phyloP scores from a whole-genome alignment of 1,284 basidiomycete species.

The Fistulina hepatica region DNA sequence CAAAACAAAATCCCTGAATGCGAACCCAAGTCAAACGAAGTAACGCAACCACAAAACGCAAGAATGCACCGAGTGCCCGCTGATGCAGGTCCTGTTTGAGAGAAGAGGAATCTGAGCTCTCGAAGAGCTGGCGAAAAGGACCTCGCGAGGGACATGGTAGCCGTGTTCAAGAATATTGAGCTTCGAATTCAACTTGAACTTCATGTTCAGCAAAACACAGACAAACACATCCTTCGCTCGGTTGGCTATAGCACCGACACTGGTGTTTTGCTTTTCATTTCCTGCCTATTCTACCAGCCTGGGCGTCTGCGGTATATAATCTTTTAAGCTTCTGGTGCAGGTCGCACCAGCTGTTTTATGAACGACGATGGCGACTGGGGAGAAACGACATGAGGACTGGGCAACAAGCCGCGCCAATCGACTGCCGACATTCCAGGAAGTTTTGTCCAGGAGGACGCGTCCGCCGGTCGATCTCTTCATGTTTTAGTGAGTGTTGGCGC shows the following conservation, averaged over 20 bases:
- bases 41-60: constrained; percentile 1
- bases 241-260: neutral
- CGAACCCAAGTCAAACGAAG: constrained; percentile 19
- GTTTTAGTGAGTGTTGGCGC: constrained; percentile 72
- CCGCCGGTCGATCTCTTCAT: constrained; percentile 97
- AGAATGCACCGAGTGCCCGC: constrained; percentile 67
- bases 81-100: constrained; percentile 70
- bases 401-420: constrained; percentile 54
- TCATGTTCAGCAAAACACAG: neutral
- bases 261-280: neutral
- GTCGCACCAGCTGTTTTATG: too few species aligned
- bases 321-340: too few species aligned
- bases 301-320: too few species aligned
- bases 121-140: constrained; percentile 74
- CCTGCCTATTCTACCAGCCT: neutral
- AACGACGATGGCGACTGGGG: constrained; percentile 53
- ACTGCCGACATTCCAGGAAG: constrained; percentile 74
- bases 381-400: constrained; percentile 60
- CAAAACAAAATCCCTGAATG: constrained; percentile 81
- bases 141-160: constrained; percentile 70
- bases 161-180: too few species aligned
- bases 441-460: constrained; percentile 76
- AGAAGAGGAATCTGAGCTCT: constrained; percentile 81
- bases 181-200: too few species aligned
- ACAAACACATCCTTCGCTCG: neutral